Base-by-base conservation (phyloP, 1,284 basidiomycete genomes). In the Microbotryum scabiosae region DNA sequence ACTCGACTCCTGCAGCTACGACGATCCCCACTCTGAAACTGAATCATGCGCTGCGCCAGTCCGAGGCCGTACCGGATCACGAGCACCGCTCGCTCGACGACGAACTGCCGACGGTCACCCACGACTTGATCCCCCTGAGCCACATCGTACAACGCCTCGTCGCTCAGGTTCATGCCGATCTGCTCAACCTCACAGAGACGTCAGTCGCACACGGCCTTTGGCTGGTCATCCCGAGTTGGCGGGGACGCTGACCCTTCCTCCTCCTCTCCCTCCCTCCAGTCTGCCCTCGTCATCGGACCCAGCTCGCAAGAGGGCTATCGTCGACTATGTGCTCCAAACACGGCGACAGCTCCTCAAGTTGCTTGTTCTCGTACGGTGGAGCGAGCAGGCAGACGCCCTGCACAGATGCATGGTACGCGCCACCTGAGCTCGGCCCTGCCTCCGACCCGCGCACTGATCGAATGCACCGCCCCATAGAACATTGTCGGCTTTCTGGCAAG, bases 261-360 rank as follows among this genome's bases (percentile, higher is more conserved):
- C 63, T 53, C 5, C 45, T 54, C 18, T 56, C 30, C 54, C 18
- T 56, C 30, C 54, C 18, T 10, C 26, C 68, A 90, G 88, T 32
- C 82, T 93, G 75, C 88, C 90, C 14, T 85, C 85, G 66, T 84
- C 87, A 80, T 85, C 87, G 16, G 88, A 91, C 72, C 78, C 78
- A n/a, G 85, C 84, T 44, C 82, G 88, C 54, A 91, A 92, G 71
- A 82, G 86, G 41, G 85, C 82, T 26, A 79, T 94, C 47, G 88
- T 88, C 12, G 86, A 90, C 68, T 92, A 88, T 81, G 88, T 91
- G 1, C 84, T 91, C 32, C 85, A 85, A 72, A 87, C 84, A 14
- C 88, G 93, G 76, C 87, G 89, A 70, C 89, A 93, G 70, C 83
- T 91, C 51, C 85, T 91, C 54, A 94, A 93, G 76, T 76, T 94